These are phyloP conservation scores for Rhizoctonia solani DNA, from an alignment of 1,284 basidiomycete species.

Conservation along the genomic window DNA sequence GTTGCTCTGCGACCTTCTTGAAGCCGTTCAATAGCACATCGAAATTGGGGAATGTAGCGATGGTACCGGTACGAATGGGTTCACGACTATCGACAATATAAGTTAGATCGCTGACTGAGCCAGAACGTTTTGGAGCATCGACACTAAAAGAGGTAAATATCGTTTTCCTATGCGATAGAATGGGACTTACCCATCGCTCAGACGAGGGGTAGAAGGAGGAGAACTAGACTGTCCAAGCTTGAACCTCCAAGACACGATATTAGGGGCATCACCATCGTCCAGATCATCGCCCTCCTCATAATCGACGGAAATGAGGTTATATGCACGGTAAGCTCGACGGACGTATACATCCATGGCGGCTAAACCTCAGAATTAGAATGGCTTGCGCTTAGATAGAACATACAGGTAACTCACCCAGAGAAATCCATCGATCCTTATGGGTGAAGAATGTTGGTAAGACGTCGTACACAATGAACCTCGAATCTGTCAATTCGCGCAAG, in stretches of 20 bases:
- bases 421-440: constrained; percentile 81
- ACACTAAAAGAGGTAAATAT: constrained; percentile 41
- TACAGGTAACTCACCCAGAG: constrained; percentile 71
- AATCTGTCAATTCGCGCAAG: constrained; percentile 93
- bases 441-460: constrained; percentile 96
- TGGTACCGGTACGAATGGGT: constrained; percentile 84
- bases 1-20: constrained; percentile 64
- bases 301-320: constrained; percentile 89
- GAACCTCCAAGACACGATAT: constrained; percentile 90
- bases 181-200: constrained; percentile 54
- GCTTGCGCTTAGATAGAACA: neutral
- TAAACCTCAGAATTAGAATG: constrained; percentile 44
- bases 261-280: constrained; percentile 79
- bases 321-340: constrained; percentile 93
- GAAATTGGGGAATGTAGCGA: constrained; percentile 85
- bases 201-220: constrained; percentile 77
- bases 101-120: constrained; percentile 90
- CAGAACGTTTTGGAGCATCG: constrained; percentile 57
- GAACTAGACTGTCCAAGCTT: constrained; percentile 84
- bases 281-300: constrained; percentile 85
- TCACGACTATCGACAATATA: constrained; percentile 82
- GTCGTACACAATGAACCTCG: constrained; percentile 95
- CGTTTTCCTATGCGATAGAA: constrained; percentile 39
- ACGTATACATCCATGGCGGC: constrained; percentile 97
- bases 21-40: constrained; percentile 74